Base-by-base conservation (phyloP, 2,329 filamentous ascomycete species). In the Dryadomyces sulphureus region DNA sequence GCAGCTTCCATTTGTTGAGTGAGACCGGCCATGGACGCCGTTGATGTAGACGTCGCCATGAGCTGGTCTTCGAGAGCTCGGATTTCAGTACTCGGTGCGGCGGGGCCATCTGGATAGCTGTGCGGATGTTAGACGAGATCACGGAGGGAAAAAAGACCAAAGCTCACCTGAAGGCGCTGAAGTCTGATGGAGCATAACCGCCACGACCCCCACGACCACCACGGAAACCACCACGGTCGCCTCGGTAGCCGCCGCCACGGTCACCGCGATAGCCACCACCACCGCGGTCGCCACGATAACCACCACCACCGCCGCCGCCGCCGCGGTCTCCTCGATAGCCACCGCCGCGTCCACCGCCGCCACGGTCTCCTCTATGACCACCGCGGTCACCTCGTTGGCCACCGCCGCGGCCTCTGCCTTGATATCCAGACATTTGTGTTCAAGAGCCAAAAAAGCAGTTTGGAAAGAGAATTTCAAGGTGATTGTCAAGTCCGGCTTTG, bases 91-190 rank as follows among this genome's bases (percentile, higher is more conserved):
- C 64, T 59, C 0, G 63, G 61, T 1, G 40, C 25, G 0, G 38
- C 21, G 3, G 16, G 8, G 12, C 45, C 30, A 16, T 46, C 41
- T 4, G 21, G 34, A 30, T 52, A 52, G 19, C 51, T 41, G 45
- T n/a, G 17, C 5, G 21, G 38, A 11, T 17, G 17, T 35, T 16
- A 41, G 22, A 19, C 14, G 14, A 27, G 9, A 35, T n/a, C 11
- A 5, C 14, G 16, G 12, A 7, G 25, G 6, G 19, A 32, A 14
- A 6, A 41, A 19, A 12, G n/a, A 12, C 2, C n/a, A 9, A 22
- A 27, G 55, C 59, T 52, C 49, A 64, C 63, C 35, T 53, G 48
- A 59, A 64, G 2, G 62, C 54, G 3, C 38, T 35, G 25, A 32
- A 42, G 43, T 48, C 54, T 21, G 2, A 48, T 41, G 39, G 59